Evolutionary conservation across 202 grass and related monocot genomes (phyloP).

Genomic region (Panicum hallii): DNA sequence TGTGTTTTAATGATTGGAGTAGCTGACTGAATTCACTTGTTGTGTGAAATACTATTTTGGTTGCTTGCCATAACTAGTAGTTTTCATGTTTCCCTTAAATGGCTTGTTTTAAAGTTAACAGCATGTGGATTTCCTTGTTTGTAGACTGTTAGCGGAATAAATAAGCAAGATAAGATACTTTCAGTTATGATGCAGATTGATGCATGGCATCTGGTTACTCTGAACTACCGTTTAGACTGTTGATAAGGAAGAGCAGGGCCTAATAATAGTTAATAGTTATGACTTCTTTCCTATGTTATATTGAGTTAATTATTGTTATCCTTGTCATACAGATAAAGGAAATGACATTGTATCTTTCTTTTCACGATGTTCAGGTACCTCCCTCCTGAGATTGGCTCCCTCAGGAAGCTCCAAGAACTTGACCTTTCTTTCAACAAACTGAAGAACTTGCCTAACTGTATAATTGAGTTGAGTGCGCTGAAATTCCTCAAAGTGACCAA

Average conservation of each 20-base stretch:
- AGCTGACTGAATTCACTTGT: neutral
- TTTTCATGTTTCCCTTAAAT: neutral
- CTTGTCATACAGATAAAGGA: neutral
- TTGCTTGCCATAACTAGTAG: neutral
- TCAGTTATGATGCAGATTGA: neutral
- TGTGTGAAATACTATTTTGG: constrained; percentile 7
- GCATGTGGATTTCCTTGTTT: constrained; percentile 20
- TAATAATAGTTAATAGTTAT: constrained; percentile 5
- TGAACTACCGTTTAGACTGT: neutral
- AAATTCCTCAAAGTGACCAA: constrained; percentile 86
- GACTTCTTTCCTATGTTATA: constrained; percentile 15
- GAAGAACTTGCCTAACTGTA: constrained; percentile 89
- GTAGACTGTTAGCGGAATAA: constrained; percentile 13
- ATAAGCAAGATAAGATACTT: neutral
- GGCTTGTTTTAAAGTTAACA: neutral
- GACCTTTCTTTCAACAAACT: constrained; percentile 99
- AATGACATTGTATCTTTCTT: constrained; percentile 36
- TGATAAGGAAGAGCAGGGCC: neutral
- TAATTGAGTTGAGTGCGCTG: constrained; percentile 69
- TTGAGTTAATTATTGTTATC: constrained; percentile 36
- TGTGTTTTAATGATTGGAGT: neutral
- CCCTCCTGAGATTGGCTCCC: constrained; percentile 87
- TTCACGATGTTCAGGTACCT: constrained; percentile 72
- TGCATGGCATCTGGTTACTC: neutral
- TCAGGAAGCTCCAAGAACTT: constrained; percentile 86